These are phyloP conservation scores for Prunus davidiana DNA, from an alignment of 306 rosid genomes.

Conservation along the genomic window DNA sequence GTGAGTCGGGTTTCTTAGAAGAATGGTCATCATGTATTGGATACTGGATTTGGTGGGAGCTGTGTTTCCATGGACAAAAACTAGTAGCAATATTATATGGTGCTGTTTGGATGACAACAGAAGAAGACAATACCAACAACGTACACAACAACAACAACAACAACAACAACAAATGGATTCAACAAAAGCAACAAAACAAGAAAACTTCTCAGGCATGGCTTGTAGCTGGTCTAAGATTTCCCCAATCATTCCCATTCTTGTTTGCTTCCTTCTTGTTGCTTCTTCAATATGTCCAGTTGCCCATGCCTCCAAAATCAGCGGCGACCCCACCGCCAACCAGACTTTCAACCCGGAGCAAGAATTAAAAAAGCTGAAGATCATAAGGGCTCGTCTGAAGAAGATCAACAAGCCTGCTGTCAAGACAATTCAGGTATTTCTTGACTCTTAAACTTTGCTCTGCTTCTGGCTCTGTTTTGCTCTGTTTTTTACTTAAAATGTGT, in stretches of 20 bases:
- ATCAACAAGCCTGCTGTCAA: constrained; percentile 77
- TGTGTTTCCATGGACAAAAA: constrained; percentile 40
- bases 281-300: constrained; percentile 49
- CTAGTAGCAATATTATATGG: constrained; percentile 27
- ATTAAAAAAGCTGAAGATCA: constrained; percentile 43
- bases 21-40: constrained; percentile 38
- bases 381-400: constrained; percentile 56
- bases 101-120: constrained; percentile 34
- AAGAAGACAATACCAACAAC: constrained; percentile 43
- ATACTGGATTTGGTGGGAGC: constrained; percentile 32
- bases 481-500: background rate
- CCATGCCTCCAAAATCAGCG: constrained; percentile 30
- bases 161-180: constrained; percentile 34
- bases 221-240: constrained; percentile 52
- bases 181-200: constrained; percentile 34
- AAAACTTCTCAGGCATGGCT: constrained; percentile 55
- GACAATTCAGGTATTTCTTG: constrained; percentile 66
- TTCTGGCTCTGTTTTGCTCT: background rate
- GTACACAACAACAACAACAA: constrained; percentile 5
- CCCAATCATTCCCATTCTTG: constrained; percentile 47
- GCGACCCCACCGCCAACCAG: constrained; percentile 37
- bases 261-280: constrained; percentile 51
- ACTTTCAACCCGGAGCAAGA: constrained; percentile 58
- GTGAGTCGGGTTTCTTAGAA: constrained; percentile 29
- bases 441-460: background rate